These are phyloP conservation scores for Chrysanthemum seticuspe DNA, from an alignment of 129 eudicot species.

Conservation along the genomic window DNA sequence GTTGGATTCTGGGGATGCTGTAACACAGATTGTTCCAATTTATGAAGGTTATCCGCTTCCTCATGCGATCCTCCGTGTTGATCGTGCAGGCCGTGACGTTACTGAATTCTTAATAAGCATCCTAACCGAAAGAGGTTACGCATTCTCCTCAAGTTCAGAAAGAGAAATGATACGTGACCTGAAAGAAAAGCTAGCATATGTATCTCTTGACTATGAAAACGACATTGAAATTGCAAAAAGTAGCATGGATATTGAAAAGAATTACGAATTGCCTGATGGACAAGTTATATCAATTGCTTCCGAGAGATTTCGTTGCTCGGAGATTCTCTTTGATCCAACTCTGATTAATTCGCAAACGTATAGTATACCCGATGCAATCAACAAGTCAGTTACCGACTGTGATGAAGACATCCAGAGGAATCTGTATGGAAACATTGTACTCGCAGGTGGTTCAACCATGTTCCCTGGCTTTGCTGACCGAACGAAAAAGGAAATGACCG, in stretches of 20 bases:
- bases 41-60: neutral
- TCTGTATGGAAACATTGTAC: neutral
- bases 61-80: neutral
- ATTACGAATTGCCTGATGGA: neutral
- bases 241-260: neutral
- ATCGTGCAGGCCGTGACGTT: conserved; percentile 34
- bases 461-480: neutral
- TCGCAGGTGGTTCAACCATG: neutral
- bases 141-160: conserved; percentile 56
- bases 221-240: neutral
- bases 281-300: neutral
- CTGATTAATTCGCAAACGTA: neutral
- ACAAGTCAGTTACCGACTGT: neutral
- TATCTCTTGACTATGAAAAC: neutral
- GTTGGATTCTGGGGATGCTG: too few relatives aligned
- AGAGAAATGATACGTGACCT: conserved; percentile 63
- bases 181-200: conserved; percentile 30
- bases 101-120: conserved; percentile 53
- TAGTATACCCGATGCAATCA: neutral
- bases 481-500: neutral
- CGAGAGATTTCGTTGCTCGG: neutral
- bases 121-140: conserved; percentile 57
- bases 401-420: neutral
- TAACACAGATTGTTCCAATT: neutral
- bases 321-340: neutral